phyloP scores from a whole-genome alignment of 306 rosid species.

The Sechiopsis laciniata region DNA sequence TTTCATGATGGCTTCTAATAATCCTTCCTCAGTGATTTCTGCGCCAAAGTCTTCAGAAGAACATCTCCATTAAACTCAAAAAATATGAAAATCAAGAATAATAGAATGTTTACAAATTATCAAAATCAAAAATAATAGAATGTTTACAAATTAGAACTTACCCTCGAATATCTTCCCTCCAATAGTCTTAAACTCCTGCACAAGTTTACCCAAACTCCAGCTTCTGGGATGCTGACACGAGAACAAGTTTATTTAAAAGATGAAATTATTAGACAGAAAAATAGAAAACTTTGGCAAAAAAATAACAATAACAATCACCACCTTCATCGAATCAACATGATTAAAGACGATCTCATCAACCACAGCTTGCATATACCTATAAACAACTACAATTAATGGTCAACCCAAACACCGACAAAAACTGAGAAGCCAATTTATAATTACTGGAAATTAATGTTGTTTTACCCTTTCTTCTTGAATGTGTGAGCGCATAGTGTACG shows the following conservation, averaged over 20 bases:
- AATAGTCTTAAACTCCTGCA: conserved; percentile 57
- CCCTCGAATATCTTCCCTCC: conserved; percentile 74
- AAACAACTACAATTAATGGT: conserved; percentile 18
- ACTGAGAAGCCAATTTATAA: background rate
- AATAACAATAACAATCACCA: conserved; percentile 25
- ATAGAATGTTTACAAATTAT: background rate
- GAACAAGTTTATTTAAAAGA: conserved; percentile 25
- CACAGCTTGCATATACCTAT: conserved; percentile 97
- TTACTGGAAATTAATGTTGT: background rate
- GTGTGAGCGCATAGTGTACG: background rate
- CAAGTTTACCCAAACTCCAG: conserved; percentile 77
- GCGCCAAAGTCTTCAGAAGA: conserved; percentile 55
- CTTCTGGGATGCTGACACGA: conserved; percentile 63
- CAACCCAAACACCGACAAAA: conserved; percentile 19
- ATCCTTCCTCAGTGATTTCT: conserved; percentile 53
- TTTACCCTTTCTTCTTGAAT: background rate
- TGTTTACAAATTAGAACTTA: conserved; percentile 32
- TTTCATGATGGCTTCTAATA: conserved; percentile 53
- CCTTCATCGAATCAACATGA: conserved; percentile 67
- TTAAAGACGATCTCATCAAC: conserved; percentile 76
- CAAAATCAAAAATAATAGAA: conserved; percentile 20
- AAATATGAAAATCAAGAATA: conserved; percentile 27
- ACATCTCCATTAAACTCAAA: conserved; percentile 26
- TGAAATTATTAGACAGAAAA: conserved; percentile 19
- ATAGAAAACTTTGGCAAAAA: conserved; percentile 17